Conservation (phyloP, 2,329 filamentous ascomycete genomes). For the Claviceps digitariae region DNA sequence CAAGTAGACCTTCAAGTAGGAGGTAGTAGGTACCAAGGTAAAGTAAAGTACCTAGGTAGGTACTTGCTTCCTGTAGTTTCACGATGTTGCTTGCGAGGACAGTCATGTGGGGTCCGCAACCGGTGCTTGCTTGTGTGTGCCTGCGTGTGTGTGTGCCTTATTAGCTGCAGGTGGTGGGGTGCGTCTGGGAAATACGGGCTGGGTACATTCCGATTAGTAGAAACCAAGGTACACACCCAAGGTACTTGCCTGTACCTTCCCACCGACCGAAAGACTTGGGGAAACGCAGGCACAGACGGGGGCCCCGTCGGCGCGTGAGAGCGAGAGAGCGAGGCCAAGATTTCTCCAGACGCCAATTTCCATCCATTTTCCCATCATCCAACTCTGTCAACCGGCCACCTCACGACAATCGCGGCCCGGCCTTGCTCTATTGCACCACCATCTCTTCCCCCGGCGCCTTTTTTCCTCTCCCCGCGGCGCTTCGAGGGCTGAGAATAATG, state of each 20-base stretch:
- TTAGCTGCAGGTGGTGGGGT: background rate
- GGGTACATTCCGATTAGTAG: background rate
- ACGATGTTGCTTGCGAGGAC: background rate
- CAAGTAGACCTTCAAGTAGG: no score
- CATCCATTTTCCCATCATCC: background rate
- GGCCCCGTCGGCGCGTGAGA: background rate
- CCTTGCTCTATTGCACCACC: background rate
- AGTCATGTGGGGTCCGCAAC: background rate
- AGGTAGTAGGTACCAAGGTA: no score
- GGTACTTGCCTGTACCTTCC: background rate
- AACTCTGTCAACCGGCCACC: background rate
- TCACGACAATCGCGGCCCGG: background rate
- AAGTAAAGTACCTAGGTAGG: no score
- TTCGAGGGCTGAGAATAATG: slow-evolving; percentile 25
- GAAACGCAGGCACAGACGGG: background rate
- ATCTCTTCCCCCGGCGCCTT: background rate
- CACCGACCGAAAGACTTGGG: background rate
- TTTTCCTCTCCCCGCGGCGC: slow-evolving; percentile 1
- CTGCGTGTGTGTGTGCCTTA: no score
- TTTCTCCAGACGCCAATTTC: background rate
- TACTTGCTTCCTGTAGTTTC: no score
- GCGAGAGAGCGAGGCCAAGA: background rate
- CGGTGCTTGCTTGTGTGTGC: background rate
- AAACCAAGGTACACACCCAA: background rate
- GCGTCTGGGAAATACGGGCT: background rate